Base-by-base conservation (phyloP, 805 yeast genomes). In the Zygosaccharomyces rouxii region DNA sequence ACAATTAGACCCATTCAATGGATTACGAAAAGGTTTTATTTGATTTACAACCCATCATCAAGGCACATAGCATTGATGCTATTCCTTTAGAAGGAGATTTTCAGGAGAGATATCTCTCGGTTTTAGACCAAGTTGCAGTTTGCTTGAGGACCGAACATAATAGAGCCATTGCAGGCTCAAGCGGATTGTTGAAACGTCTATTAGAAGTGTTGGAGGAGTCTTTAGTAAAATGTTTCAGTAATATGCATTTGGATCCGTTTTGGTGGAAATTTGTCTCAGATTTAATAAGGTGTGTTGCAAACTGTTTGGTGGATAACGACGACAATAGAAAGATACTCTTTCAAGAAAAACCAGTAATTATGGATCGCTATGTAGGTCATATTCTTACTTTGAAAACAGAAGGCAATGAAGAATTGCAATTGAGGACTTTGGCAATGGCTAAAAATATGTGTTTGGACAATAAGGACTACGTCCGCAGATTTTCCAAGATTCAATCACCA, bases 21-120 rank as follows among this genome's bases (percentile, higher is more conserved):
- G 68, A 66, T 44, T 67, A 59, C 55, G 69, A 66, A 39, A 50
- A 50, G n/a, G 54, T 67, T 22, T 38, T 66, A 7, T 63, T 60
- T 49, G 64, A 63, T 2, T 51, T 67, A 31, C 59, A 64, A 39
- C 69, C 70, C 1, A 39, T 67, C 3, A 30, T 67, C 6, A 52
- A 58, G 40, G 57, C 58, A 4, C 44, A 45, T 2, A 41, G 50
- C 1, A 18, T 56, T 4, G 48, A 43, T 5, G 54, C 56, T 21
- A 35, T 62, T 4, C 58, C 59, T 1, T 21, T 60, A 4, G 55
- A 60, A n/a, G 55, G 53, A 2, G 56, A 48, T 7, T 54, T 51
- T 43, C 35, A 57, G 5, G 46, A 48, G 19, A 53, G 60, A 42
- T 61, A 56, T 42, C 38, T 60, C 7, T 49, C 57, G 2, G 59